Evolutionary conservation across 805 yeast genomes (phyloP), one percentile per base, ranked within the genome.

Genomic region (Komagataella populi): DNA sequence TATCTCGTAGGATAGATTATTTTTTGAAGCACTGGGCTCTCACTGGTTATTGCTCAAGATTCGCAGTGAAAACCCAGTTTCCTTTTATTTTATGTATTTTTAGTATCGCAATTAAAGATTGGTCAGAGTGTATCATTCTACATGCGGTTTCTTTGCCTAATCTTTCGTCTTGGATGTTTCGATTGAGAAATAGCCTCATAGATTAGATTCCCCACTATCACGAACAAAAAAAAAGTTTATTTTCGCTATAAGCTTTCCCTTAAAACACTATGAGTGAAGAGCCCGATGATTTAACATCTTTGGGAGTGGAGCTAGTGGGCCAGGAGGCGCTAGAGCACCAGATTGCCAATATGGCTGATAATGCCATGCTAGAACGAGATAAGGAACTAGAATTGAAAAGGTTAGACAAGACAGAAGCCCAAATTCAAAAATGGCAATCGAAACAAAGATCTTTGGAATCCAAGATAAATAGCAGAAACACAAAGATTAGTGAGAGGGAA

Each of bases 251-350:
- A 14, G 39, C n/a, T 30, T 8, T 30, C 46, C n/a, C 23, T 44
- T 18, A 12, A 12, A 44, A 12, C 23, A 44, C 6, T 44, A 44
- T 20, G 5, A 44, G 48, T 12, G 43, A 20, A 10, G 43, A 30
- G 7, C 36, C 47, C 16, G 20, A 56, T 16, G 59, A 63, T 1
- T 59, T 74, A 39, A 61, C 63, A 20, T 60, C 67, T 2, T 57
- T 78, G 18, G 81, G 79, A 1, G 80, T 86, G 24, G 71, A 71
- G 58, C 69, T 87, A 3, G 80, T 88, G 53, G 89, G 86, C 58
- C 98, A 93, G 63, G 81, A 77, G 50, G 81, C 82, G 6, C 65
- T 91, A n/a, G 99, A 90, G 60, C 68, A 78, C 48, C 70, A 77
- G 52, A 82, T 91, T 39, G 87, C 88, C 16, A 70, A 71, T 39